Evolutionary conservation across 2,329 filamentous ascomycete genomes (phyloP).

Genomic region (Colletotrichum navitas): DNA sequence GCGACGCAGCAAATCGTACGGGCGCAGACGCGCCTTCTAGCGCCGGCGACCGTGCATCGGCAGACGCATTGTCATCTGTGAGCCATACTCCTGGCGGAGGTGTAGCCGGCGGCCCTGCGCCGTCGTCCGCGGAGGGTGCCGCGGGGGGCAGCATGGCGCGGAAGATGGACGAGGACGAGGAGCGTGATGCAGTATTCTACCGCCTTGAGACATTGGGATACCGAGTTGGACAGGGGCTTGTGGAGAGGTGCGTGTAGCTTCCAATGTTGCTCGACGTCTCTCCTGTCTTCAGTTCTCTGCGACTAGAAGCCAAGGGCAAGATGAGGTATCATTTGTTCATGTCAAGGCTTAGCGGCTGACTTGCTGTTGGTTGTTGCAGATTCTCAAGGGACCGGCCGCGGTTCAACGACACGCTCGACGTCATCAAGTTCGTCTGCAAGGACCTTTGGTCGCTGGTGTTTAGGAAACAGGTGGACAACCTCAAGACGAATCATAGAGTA

Average conservation of each 20-base stretch:
- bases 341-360: background rate
- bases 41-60: conserved; percentile 51
- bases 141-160: conserved; percentile 41
- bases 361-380: conserved; percentile 55
- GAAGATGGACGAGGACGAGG: conserved; percentile 80
- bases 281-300: background rate
- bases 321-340: background rate
- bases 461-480: conserved; percentile 96
- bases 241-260: conserved; percentile 77
- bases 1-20: conserved; percentile 39
- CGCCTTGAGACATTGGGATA: conserved; percentile 89
- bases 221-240: conserved; percentile 90
- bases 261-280: conserved; percentile 3
- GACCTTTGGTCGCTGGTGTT: conserved; percentile 96
- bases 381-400: conserved; percentile 87
- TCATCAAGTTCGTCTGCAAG: conserved; percentile 99
- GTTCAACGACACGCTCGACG: conserved; percentile 91
- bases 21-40: conserved; percentile 54
- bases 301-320: background rate
- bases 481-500: conserved; percentile 97
- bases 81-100: conserved; percentile 29
- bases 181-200: conserved; percentile 86
- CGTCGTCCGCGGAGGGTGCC: conserved; percentile 43
- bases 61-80: conserved; percentile 15
- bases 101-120: conserved; percentile 36